These are phyloP conservation scores for Argentina anserina DNA, from an alignment of 306 rosid species.

Conservation along the genomic window DNA sequence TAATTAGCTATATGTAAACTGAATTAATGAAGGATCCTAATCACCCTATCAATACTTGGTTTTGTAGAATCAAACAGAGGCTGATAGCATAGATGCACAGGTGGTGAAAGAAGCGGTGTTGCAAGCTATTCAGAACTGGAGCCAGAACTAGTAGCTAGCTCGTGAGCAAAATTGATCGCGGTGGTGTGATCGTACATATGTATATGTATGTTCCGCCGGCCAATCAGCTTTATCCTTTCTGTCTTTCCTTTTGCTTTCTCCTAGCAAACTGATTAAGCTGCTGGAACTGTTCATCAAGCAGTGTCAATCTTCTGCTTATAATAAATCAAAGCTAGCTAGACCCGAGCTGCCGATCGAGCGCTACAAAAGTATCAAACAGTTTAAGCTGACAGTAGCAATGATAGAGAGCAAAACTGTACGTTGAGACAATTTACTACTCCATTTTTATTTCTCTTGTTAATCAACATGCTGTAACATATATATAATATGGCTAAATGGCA, in stretches of 20 bases:
- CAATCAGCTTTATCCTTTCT: neutral
- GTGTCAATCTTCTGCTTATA: neutral
- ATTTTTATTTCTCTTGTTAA: neutral
- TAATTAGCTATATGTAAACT: too few relatives aligned
- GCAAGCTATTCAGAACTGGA: conserved; percentile 62
- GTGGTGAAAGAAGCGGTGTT: conserved; percentile 79
- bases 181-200: neutral
- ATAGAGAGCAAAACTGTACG: neutral
- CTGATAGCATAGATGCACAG: conserved; percentile 56
- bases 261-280: neutral
- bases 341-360: neutral
- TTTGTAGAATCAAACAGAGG: conserved; percentile 52
- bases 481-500: neutral
- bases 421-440: neutral
- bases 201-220: neutral
- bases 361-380: neutral
- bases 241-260: neutral
- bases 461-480: neutral
- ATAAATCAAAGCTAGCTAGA: neutral
- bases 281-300: neutral
- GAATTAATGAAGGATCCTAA: neutral
- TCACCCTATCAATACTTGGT: neutral
- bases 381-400: neutral
- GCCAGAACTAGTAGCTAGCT: conserved; percentile 10
- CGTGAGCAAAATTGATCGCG: conserved; percentile 7